Base-by-base conservation (phyloP, 176 grass and related monocot genomes). In the Calamus simplicifolius region DNA sequence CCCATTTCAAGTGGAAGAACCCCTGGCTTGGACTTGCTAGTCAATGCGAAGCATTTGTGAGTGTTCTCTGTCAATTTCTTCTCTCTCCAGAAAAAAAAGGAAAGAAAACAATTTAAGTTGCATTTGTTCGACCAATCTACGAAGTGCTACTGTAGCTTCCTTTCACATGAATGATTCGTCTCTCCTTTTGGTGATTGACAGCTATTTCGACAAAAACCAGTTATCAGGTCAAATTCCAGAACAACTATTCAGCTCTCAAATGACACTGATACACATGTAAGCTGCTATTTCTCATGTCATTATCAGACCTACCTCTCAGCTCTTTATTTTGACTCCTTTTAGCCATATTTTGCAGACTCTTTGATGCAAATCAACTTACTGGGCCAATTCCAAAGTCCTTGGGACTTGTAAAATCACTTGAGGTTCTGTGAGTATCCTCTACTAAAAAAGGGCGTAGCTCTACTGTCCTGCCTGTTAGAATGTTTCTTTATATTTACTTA, bases 171-270 rank as follows among this genome's bases (percentile, higher is more conserved):
- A 35, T 78, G 16, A 67, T 50, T 56, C 26, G 21, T 85, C 23
- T 43, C 56, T 75, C 16, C 35, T 43, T 35, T 43, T 7, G 35
- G 35, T 72, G 57, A 59, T 78, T 16, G 61, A 69, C 64, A 96
- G 91, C 54, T 86, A 96, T 79, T 96, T 96, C 75, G 90, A 82
- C 18, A 66, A 74, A 69, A 96, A 96, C 74, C 63, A 87, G 71
- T 69, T 96, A 74, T 79, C 77, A 79, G 91, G 86, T 7, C 61
- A 54, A 19, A 51, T 96, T 19, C 72, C 67, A 10, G 66, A 62
- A 72, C 18, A 38, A 4, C 86, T 96, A 66, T 96, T 96, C 80
- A 67, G 17, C 74, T 69, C 10, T 54, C 31, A 51, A 5, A 96
- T 90, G 91, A 77, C 0, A 4, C 68, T 90, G 52, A 56, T 75